Evolutionary conservation across 352 stramenopile species (phyloP), one percentile per base, ranked within the genome.

Genomic region (Globisporangium middletonii): DNA sequence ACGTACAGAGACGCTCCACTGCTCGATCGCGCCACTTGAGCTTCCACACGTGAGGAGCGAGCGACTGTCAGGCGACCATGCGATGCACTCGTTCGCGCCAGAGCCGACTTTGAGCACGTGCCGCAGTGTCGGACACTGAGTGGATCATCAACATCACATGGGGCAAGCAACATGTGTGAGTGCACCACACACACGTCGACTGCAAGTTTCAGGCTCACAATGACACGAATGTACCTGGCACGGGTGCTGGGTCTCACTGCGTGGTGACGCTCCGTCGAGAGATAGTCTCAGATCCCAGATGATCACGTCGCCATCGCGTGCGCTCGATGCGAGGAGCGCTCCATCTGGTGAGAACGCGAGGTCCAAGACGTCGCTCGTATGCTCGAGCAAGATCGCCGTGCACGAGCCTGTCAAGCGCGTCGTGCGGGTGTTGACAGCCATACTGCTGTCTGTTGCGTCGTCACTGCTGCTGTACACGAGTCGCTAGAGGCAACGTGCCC

Each of bases 291-390:
- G 57, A 35, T 77, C 59, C 79, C 84, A 96, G 12, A 96, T 60
- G 11, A 97, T 64, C 13, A 96, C 76, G 12, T 72, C 79, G 1
- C 80, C 85, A 38, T 94, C 82, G 19, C 84, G 85, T 5, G 80
- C 88, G 4, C 81, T 80, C 1, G 86, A 95, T 18, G 87, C 86
- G 55, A 97, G 63, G 35, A 81, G 75, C 13, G 73, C 55, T 28
- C 88, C 89, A 58, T 94, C 62, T 0, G 88, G 86, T 5, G 86
- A 91, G 53, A 96, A 97, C 4, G 71, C 67, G 15, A 96, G 49
- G 42, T 89, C 75, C 57, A 72, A 72, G n/a, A 93, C 75, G 38
- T 91, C 78, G 30, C 66, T 69, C 8, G 59, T 76, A 57, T 88
- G 78, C 28, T 71, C 71, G 11, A 77, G 48, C 23, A 91, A 50